phyloP scores from a whole-genome alignment of 495 filamentous ascomycete genomes.

The Tuber indicum region DNA sequence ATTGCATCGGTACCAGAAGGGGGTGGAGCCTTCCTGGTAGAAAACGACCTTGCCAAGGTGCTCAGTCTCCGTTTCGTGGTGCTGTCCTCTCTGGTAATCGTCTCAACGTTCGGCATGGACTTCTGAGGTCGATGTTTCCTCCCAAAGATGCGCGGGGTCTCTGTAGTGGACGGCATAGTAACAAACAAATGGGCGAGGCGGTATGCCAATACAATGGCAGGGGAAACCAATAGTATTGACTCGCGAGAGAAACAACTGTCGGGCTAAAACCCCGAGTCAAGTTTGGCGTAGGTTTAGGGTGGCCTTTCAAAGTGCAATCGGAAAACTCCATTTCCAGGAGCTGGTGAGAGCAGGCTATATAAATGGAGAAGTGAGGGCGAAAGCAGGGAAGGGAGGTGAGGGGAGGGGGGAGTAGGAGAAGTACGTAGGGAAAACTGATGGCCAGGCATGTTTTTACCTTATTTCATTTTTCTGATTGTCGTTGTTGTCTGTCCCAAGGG shows the following conservation, averaged over 20 bases:
- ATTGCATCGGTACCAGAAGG: background rate
- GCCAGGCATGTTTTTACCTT: background rate
- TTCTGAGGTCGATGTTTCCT: constrained; percentile 20
- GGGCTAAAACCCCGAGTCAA: background rate
- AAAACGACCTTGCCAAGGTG: constrained; percentile 14
- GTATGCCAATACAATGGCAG: background rate
- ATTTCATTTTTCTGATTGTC: background rate
- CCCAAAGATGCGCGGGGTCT: constrained; percentile 15
- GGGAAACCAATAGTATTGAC: background rate
- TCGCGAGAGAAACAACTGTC: constrained; percentile 4
- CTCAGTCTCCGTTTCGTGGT: constrained; percentile 20
- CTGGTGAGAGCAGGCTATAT: constrained; percentile 9
- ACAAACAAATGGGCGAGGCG: background rate
- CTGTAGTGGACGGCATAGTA: constrained; percentile 24
- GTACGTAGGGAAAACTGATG: background rate
- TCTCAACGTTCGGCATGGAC: constrained; percentile 21
- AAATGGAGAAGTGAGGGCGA: constrained; percentile 12
- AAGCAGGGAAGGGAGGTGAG: background rate
- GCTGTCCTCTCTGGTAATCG: constrained; percentile 1
- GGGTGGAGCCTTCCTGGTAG: constrained; percentile 12
- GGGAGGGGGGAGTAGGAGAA: background rate
- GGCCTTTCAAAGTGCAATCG: constrained; percentile 17
- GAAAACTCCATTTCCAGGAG: constrained; percentile 6
- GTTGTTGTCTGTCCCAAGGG: background rate
- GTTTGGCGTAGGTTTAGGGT: background rate